Base-by-base conservation (phyloP, 2,329 filamentous ascomycete genomes). In the Penicillium sp. region DNA sequence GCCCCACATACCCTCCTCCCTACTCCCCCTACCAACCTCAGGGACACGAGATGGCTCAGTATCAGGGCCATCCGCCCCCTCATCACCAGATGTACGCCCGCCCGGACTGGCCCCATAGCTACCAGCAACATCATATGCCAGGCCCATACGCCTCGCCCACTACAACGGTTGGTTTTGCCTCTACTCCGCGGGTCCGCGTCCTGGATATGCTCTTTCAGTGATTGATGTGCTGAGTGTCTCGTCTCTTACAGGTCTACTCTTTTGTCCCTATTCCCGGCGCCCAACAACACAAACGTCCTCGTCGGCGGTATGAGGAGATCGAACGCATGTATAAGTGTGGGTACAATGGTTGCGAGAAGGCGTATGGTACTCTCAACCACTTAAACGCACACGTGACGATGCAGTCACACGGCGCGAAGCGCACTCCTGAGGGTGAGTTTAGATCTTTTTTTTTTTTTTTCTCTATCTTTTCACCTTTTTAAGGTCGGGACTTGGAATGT, bases 251-350 rank as follows among this genome's bases (percentile, higher is more conserved):
- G 79, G 91, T 98, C 32, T 97, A 97, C 68, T 96, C 90, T 0
- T 97, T 98, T 64, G 93, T 97, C 26, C 91, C 93, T 0, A 97
- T 97, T 62, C 93, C 93, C 1, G 93, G 93, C 54, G 89, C 91
- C 10, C 90, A 96, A 67, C 93, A 98, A 68, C 91, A 97, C 69
- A 98, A 98, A 76, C 83, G 93, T 48, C 93, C 93, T 10, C 82
- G 93, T 55, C 79, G 93, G 61, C 82, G 93, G 44, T 98, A 96
- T 62, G 93, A 98, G 71, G 93, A 98, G 68, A 98, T 98, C 60
- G 93, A 98, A 75, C 85, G 93, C 65, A 97, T 98, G 93, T 97
- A 98, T 77, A 97, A 97, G 72, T 98, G 93, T 65, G 93, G 91
- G 22, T 97, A 89, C 88, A 91, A 96, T 56, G 90, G 90, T 7